These are phyloP conservation scores for Solioccasus polychromus DNA, from an alignment of 768 basidiomycete genomes.

Conservation along the genomic window DNA sequence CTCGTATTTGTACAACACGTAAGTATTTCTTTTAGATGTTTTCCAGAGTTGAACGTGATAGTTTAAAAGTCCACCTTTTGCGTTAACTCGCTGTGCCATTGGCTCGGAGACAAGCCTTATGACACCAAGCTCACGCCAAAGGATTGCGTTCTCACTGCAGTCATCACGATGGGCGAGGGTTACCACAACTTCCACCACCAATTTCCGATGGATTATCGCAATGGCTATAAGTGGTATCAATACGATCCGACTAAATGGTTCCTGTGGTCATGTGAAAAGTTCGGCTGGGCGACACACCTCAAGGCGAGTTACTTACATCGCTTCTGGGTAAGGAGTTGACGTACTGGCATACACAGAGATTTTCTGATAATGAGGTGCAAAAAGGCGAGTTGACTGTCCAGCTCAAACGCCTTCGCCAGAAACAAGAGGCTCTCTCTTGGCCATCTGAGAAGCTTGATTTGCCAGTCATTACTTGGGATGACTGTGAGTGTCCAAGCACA, in stretches of 20 bases:
- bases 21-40: conserved; percentile 28
- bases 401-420: conserved; percentile 75
- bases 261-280: conserved; percentile 43
- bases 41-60: background rate
- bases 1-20: conserved; percentile 83
- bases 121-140: conserved; percentile 92
- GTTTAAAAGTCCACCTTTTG: conserved; percentile 77
- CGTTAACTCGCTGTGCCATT: conserved; percentile 91
- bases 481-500: conserved; percentile 45
- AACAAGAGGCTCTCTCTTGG: conserved; percentile 73
- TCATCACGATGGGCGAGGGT: conserved; percentile 90
- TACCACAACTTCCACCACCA: conserved; percentile 97
- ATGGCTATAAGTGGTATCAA: conserved; percentile 84
- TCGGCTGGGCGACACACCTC: conserved; percentile 52
- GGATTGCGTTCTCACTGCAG: conserved; percentile 81
- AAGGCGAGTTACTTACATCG: conserved; percentile 33
- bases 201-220: conserved; percentile 94
- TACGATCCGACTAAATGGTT: conserved; percentile 93
- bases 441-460: conserved; percentile 70
- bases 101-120: conserved; percentile 86
- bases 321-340: background rate
- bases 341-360: conserved; percentile 19
- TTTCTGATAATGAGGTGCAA: conserved; percentile 62
- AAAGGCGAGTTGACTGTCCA: conserved; percentile 92
- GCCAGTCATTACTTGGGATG: conserved; percentile 84